Evolutionary conservation across 768 basidiomycete genomes (phyloP).

Genomic region (Boletellus ananas): DNA sequence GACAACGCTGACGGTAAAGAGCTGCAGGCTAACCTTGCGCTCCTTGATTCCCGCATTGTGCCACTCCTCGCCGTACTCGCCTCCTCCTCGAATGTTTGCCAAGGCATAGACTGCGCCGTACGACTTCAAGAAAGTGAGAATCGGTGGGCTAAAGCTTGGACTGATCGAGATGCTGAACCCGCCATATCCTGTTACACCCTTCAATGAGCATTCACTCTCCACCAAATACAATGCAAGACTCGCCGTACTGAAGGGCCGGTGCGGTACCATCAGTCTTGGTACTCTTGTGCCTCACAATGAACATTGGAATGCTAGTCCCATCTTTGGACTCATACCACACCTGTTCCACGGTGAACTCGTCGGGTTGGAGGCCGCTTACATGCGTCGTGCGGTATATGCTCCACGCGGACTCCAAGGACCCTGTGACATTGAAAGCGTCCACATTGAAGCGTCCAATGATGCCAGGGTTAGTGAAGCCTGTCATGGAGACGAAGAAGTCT

Average conservation of each 20-base stretch:
- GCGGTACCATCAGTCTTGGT: constrained; percentile 72
- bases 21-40: constrained; percentile 48
- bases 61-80: constrained; percentile 85
- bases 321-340: constrained; percentile 81
- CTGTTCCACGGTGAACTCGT: constrained; percentile 70
- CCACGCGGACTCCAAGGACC: constrained; percentile 49
- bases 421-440: constrained; percentile 17
- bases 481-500: constrained; percentile 62
- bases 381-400: constrained; percentile 53
- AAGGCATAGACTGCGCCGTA: constrained; percentile 66
- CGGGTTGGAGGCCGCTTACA: constrained; percentile 56
- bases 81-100: constrained; percentile 62
- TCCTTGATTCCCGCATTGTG: constrained; percentile 68
- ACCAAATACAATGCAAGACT: constrained; percentile 3
- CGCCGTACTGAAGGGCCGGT: constrained; percentile 74
- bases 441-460: constrained; percentile 65
- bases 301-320: constrained; percentile 81
- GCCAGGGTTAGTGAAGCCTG: constrained; percentile 70
- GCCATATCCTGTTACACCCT: constrained; percentile 57
- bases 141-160: constrained; percentile 67
- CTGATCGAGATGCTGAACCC: constrained; percentile 71
- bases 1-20: constrained; percentile 1
- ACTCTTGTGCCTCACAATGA: constrained; percentile 71
- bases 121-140: constrained; percentile 68
- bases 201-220: not conserved